Evolutionary conservation across 257 asterid species (phyloP), one percentile per base, ranked within the genome.

Genomic region (Perilla frutescens): DNA sequence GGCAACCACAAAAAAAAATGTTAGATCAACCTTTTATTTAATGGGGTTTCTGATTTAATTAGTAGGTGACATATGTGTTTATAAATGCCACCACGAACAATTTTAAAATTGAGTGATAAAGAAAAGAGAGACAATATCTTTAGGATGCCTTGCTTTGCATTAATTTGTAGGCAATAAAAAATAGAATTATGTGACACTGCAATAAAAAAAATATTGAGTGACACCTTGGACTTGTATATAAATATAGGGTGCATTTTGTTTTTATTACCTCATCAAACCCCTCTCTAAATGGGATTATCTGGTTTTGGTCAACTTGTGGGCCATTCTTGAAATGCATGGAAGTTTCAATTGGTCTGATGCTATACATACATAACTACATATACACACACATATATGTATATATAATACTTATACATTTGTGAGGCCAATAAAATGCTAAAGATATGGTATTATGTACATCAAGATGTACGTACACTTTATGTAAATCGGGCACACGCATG

Each of bases 221-320:
- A 81, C 80, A 80, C 84, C 72, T 80, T 56, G 74, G 71, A 76
- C 34, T 53, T 67, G 79, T 26, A 62, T 51, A 72, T 49, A 62
- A 47, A 75, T 31, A 44, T 66, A 53, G 76, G 74, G 66, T 63
- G 69, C 66, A 47, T 43, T 76, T 75, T 80, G 75, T 75, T 75
- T 51, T 71, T 76, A 70, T 75, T 71, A 80, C 81, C 80, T 50
- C 75, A 70, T 69, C 68, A 66, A 66, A 53, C 63, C 77, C 32
- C 59, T 50, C 50, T 68, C 2, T 77, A 53, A 71, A 76, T 50
- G 57, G 58, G 67, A 75, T 80, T 64, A 74, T 76, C 75, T 71
- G 71, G 47, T 73, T 80, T 73, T 5, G 75, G 85, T 77, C 85
- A 81, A 81, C 85, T 73, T 65, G 77, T 81, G 77, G 80, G 80